Conservation (phyloP, 306 rosid genomes). For the Vicia sativa region DNA sequence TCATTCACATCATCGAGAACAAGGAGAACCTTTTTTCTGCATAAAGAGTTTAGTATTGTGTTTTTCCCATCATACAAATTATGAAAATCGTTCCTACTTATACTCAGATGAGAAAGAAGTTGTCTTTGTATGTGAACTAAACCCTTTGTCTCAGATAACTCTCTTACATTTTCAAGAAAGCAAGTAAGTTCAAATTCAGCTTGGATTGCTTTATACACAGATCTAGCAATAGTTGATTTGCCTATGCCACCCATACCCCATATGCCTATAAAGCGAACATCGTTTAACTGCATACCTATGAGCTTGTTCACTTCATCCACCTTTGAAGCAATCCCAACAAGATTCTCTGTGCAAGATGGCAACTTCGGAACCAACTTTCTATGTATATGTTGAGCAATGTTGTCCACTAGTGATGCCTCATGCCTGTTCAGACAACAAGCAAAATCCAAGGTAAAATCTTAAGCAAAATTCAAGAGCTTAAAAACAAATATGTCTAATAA, state of each 20-base stretch:
- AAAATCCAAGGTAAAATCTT: background rate
- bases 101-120: background rate
- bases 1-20: slow-evolving; percentile 34
- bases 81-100: background rate
- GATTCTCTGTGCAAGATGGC: slow-evolving; percentile 19
- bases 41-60: background rate
- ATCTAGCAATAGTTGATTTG: slow-evolving; percentile 35
- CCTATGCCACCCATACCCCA: slow-evolving; percentile 41
- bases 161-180: slow-evolving; percentile 29
- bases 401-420: slow-evolving; percentile 14
- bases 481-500: background rate
- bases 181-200: slow-evolving; percentile 1
- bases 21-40: slow-evolving; percentile 29
- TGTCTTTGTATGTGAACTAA: slow-evolving; percentile 23
- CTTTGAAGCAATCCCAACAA: slow-evolving; percentile 31
- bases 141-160: background rate
- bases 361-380: slow-evolving; percentile 17
- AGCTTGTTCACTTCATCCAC: slow-evolving; percentile 12
- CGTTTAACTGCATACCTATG: slow-evolving; percentile 19
- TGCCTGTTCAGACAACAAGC: background rate
- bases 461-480: background rate
- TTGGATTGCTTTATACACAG: slow-evolving; percentile 8
- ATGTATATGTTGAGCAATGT: slow-evolving; percentile 12
- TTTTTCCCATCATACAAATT: slow-evolving; percentile 3
- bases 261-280: slow-evolving; percentile 36